Evolutionary conservation across 441 rosid genomes (phyloP).

Genomic region (Gossypium davidsonii): DNA sequence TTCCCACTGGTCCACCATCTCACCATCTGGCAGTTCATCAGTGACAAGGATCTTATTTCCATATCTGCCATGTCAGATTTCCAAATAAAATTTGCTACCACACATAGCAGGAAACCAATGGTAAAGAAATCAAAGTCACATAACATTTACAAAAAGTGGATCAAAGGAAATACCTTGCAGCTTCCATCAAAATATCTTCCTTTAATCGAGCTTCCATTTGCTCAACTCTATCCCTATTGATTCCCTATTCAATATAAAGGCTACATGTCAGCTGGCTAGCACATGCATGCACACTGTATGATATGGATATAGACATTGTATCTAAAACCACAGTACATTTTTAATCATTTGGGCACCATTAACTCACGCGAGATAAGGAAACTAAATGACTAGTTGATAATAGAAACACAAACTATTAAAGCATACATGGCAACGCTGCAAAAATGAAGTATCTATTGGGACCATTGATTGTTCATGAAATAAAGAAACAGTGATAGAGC

Average conservation of each 20-base stretch:
- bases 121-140: slow-evolving; percentile 7
- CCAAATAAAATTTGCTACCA: slow-evolving; percentile 19
- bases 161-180: slow-evolving; percentile 54
- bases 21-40: slow-evolving; percentile 98
- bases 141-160: slow-evolving; percentile 9
- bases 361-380: not conserved
- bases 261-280: not conserved
- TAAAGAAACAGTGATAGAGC: not conserved
- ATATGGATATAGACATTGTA: not conserved
- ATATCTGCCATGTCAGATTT: slow-evolving; percentile 55
- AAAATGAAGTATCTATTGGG: not conserved
- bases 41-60: slow-evolving; percentile 98
- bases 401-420: not conserved
- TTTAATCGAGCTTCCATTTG: slow-evolving; percentile 93
- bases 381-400: not conserved
- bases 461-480: not conserved
- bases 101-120: slow-evolving; percentile 16
- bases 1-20: slow-evolving; percentile 99
- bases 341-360: not conserved
- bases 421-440: not conserved
- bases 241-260: slow-evolving; percentile 58
- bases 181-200: slow-evolving; percentile 87
- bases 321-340: not conserved
- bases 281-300: not conserved
- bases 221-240: slow-evolving; percentile 87